Percentiles rank a stretch among this genome's conserved stretches.
Conservation (phyloP, 495 filamentous ascomycete species). For the Trichoderma reesei region DNA sequence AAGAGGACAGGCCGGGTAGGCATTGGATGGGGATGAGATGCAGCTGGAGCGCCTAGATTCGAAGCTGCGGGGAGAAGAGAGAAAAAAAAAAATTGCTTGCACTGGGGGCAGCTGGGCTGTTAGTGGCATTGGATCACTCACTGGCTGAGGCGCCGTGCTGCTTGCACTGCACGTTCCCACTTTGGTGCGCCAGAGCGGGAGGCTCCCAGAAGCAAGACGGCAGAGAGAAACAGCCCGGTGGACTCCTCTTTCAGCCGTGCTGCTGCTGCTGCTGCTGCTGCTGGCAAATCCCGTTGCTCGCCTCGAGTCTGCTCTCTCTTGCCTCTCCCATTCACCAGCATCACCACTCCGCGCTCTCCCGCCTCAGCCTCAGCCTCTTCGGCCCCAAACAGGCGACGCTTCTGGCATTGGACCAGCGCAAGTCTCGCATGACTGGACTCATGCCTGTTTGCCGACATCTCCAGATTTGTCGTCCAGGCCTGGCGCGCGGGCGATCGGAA, state of each 20-base stretch:
- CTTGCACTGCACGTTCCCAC: no score
- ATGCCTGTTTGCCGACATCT: slow-evolving; percentile 6
- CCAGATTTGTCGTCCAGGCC: slow-evolving; percentile 9
- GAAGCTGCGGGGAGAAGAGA: not conserved
- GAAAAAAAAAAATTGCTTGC: slow-evolving; percentile 9
- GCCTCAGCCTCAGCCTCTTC: not conserved
- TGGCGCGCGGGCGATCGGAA: slow-evolving; percentile 7
- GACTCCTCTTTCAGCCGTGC: not conserved
- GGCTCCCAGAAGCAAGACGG: no score
- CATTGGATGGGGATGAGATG: not conserved
- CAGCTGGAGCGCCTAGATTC: not conserved
- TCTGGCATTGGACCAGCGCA: slow-evolving; percentile 1
- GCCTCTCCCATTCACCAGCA: not conserved
- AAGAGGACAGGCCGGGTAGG: no score
- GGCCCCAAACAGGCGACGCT: not conserved
- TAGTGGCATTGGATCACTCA: slow-evolving; percentile 8
- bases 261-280: no score
- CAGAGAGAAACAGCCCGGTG: no score
- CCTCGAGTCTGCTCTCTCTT: not conserved
- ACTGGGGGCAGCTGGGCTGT: not conserved
- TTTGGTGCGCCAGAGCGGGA: no score
- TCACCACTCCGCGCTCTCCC: not conserved
- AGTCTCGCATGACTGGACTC: slow-evolving; percentile 1
- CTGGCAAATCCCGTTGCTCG: no score
- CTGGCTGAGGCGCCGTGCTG: no score